Percentiles rank a stretch among this genome's conserved stretches.
phyloP scores from a whole-genome alignment of 2,329 filamentous ascomycete genomes.

The Ophiostoma novo-ulmi region DNA sequence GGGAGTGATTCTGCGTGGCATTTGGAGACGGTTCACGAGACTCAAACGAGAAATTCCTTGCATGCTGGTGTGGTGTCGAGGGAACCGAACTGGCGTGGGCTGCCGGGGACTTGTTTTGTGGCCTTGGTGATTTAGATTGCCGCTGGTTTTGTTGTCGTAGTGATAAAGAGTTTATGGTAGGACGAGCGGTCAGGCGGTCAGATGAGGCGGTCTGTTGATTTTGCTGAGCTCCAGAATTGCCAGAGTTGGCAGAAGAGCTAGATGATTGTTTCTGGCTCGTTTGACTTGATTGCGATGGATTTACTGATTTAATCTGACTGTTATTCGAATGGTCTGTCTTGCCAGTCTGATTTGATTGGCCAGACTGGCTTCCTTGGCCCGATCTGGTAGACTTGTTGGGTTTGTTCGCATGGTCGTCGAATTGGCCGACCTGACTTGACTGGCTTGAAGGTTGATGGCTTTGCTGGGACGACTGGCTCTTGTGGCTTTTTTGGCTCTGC shows the following conservation, averaged over 20 bases:
- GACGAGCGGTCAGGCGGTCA: constrained; percentile 18
- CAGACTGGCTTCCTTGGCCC: neutral
- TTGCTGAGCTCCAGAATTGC: constrained; percentile 6
- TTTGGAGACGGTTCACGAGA: constrained; percentile 77
- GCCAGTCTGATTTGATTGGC: neutral
- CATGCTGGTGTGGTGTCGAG: constrained; percentile 85
- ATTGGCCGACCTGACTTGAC: neutral
- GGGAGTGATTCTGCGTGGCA: constrained; percentile 72
- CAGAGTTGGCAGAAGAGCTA: neutral
- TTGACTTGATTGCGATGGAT: neutral
- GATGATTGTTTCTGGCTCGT: neutral
- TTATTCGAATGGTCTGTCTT: neutral
- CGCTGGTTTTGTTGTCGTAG: constrained; percentile 31
- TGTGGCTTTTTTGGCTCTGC: constrained; percentile 12
- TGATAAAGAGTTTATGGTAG: constrained; percentile 17
- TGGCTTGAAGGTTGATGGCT: neutral
- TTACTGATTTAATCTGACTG: neutral
- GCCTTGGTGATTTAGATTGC: constrained; percentile 30
- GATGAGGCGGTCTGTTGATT: constrained; percentile 17
- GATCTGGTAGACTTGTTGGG: constrained; percentile 7
- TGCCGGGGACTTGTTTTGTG: constrained; percentile 31
- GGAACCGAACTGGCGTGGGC: constrained; percentile 81
- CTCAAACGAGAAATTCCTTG: constrained; percentile 73
- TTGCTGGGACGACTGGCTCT: constrained; percentile 9
- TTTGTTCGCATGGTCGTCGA: neutral